Conservation (phyloP, 768 basidiomycete species). For the Xerocomellus chrysenteron region DNA sequence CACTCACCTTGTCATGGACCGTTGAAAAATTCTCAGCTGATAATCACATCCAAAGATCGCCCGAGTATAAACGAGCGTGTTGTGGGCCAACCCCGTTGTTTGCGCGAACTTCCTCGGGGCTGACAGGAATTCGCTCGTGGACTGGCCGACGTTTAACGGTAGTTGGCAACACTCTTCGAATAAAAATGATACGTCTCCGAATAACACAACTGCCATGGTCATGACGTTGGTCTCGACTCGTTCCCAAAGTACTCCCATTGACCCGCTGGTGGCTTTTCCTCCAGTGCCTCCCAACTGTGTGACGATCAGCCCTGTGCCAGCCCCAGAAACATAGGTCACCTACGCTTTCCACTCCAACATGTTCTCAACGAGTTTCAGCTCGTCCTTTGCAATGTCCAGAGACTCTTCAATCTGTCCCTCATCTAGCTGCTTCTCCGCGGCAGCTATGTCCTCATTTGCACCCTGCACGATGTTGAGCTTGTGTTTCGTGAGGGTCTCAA, state of each 20-base stretch:
- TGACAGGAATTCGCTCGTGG: conserved; percentile 8
- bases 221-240: conserved; percentile 43
- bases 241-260: conserved; percentile 87
- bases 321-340: conserved; percentile 36
- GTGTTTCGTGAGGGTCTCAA: conserved; percentile 79
- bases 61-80: neutral
- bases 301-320: conserved; percentile 3
- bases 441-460: conserved; percentile 62
- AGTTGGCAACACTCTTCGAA: conserved; percentile 5
- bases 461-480: conserved; percentile 72
- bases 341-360: conserved; percentile 98
- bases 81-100: neutral
- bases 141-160: neutral
- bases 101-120: conserved; percentile 31
- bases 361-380: conserved; percentile 71
- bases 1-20: neutral
- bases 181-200: neutral
- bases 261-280: conserved; percentile 73
- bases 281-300: conserved; percentile 83
- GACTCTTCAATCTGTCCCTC: conserved; percentile 90
- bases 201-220: conserved; percentile 3
- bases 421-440: conserved; percentile 71
- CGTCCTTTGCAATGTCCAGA: conserved; percentile 78
- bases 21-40: neutral
- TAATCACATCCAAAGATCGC: neutral